Evolutionary conservation across 1,139 yeast species (phyloP).

Genomic region (Komagataea norvegica): DNA sequence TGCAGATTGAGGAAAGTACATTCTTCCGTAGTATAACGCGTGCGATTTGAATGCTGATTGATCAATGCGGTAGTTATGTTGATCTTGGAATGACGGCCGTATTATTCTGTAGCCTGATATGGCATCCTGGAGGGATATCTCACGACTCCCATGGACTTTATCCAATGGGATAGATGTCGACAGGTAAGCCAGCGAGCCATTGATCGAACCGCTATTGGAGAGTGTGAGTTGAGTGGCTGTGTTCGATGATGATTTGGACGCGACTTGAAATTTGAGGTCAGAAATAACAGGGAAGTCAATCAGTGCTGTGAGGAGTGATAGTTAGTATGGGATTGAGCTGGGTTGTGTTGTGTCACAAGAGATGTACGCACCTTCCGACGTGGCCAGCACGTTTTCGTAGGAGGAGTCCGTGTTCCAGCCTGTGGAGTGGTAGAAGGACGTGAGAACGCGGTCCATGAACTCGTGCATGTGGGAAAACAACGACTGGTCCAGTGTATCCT

Average conservation of each 20-base stretch:
- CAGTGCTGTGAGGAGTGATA: constrained; percentile 32
- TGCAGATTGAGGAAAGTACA: constrained; percentile 84
- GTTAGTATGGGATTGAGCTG: constrained; percentile 6
- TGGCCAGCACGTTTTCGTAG: constrained; percentile 66
- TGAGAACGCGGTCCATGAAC: constrained; percentile 80
- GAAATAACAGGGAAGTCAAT: constrained; percentile 73
- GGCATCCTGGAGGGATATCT: constrained; percentile 62
- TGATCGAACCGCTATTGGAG: constrained; percentile 61
- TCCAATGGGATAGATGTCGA: constrained; percentile 61
- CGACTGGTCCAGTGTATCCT: neutral
- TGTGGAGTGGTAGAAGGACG: constrained; percentile 63
- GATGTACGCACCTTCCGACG: constrained; percentile 50
- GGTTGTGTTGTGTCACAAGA: too few relatives aligned
- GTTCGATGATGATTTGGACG: constrained; percentile 65
- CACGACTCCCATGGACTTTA: constrained; percentile 47
- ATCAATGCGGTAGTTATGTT: constrained; percentile 12
- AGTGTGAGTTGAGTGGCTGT: constrained; percentile 76
- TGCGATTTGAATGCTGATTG: constrained; percentile 14
- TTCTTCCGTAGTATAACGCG: constrained; percentile 66
- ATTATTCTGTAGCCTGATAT: constrained; percentile 69
- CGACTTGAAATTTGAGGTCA: constrained; percentile 61
- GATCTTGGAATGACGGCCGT: constrained; percentile 35
- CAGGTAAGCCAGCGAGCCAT: constrained; percentile 81
- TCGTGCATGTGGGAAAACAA: constrained; percentile 48
- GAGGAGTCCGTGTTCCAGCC: constrained; percentile 77